Percentiles rank a stretch among this genome's conserved stretches.
Evolutionary conservation across 75 land plant species (phyloP).

Genomic region (Pinus albicaulis): DNA sequence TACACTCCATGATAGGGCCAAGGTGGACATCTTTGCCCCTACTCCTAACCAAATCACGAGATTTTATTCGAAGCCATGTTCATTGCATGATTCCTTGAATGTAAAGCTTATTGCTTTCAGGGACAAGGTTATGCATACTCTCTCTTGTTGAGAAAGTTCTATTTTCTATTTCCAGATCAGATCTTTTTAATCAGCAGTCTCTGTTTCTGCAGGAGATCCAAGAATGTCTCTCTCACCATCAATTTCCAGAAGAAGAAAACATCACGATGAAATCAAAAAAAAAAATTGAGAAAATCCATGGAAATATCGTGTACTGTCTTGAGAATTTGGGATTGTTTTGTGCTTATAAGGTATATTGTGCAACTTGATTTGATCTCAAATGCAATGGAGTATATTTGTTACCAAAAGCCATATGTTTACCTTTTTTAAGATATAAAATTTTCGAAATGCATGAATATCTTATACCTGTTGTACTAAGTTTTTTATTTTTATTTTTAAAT

Average conservation of each 20-base stretch:
- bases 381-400: neutral
- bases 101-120: constrained; percentile 34
- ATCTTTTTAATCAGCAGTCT: constrained; percentile 27
- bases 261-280: constrained; percentile 33
- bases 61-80: constrained; percentile 25
- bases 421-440: too few relatives aligned
- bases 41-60: constrained; percentile 34
- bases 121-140: constrained; percentile 36
- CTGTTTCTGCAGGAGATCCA: constrained; percentile 20
- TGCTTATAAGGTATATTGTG: constrained; percentile 58
- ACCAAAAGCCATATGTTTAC: too few relatives aligned
- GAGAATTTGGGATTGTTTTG: constrained; percentile 79
- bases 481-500: too few relatives aligned
- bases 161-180: neutral
- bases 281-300: constrained; percentile 38
- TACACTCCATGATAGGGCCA: constrained; percentile 59
- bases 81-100: constrained; percentile 22
- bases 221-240: constrained; percentile 5
- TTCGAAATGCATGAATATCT: too few relatives aligned
- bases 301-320: constrained; percentile 61
- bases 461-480: too few relatives aligned
- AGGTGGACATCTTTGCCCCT: constrained; percentile 66
- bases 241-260: constrained; percentile 43
- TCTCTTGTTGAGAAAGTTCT: neutral
- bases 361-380: neutral